Evolutionary conservation across 176 grass and related monocot species (phyloP), one percentile per base, ranked within the genome.

Genomic region (Aegilops umbellulata): DNA sequence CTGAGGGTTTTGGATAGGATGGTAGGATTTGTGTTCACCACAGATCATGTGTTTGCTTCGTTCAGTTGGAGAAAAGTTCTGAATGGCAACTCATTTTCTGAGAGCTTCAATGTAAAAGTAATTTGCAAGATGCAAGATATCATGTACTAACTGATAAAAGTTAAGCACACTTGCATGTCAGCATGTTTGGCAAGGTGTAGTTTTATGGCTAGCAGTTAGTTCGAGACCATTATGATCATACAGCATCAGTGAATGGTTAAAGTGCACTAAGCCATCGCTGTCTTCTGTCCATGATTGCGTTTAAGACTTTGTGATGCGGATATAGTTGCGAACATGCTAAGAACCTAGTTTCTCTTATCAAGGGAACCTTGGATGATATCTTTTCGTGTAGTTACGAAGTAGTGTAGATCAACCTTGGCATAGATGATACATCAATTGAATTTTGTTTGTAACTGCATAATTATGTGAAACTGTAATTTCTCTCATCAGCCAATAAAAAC

Each of bases 161-260:
- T 20, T 44, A 75, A 42, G 53, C 38, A 64, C n/a, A 79, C n/a
- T 31, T 32, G 27, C 6, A 76, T 27, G 16, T 57, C 22, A 61
- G 23, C 61, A 80, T 60, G 42, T 31, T 83, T 26, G 10, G 24
- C 15, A 58, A 19, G 14, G 44, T 84, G 42, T 44, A 83, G 23
- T 64, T 77, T 86, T 51, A 60, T 78, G 65, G 20, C 60, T 51
- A 20, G 7, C 46, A 49, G 24, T 75, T 31, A 25, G 35, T 55
- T 75, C 80, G 44, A 26, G 23, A 85, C 84, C 69, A 81, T 66
- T 70, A 24, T 80, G 60, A 46, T 44, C 24, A 65, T 82, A 57
- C 34, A 67, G 31, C 41, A 30, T 4, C 64, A 42, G 19, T 67
- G 10, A 79, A 15, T 78, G 22, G 22, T 61, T 61, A 61, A 9